Conservation (phyloP, 106 monocot genomes). For the Allium sativum region DNA sequence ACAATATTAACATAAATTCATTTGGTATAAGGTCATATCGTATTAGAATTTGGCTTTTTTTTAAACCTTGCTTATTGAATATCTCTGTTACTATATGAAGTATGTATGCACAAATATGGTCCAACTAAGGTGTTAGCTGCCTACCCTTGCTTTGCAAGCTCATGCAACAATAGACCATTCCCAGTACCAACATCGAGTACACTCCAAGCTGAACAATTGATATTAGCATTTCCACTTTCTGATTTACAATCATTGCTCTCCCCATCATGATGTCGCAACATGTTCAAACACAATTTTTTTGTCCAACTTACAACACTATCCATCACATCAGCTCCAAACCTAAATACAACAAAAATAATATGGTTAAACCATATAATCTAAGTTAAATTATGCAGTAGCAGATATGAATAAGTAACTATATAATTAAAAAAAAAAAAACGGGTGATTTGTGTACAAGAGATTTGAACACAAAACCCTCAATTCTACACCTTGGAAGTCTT, state of each 20-base stretch:
- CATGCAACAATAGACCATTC: conserved; percentile 87
- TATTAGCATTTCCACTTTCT: conserved; percentile 20
- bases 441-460: too few relatives aligned
- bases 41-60: too few relatives aligned
- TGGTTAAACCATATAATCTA: background rate
- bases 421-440: too few relatives aligned
- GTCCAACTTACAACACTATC: conserved; percentile 77
- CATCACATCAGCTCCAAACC: conserved; percentile 98
- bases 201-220: conserved; percentile 47
- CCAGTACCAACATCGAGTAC: conserved; percentile 97
- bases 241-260: conserved; percentile 17
- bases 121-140: background rate
- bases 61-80: too few relatives aligned
- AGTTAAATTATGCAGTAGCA: too few relatives aligned
- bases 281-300: conserved; percentile 53
- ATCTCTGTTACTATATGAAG: too few relatives aligned
- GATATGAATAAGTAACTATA: too few relatives aligned
- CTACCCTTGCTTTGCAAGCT: conserved; percentile 90
- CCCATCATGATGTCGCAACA: conserved; percentile 10
- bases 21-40: too few relatives aligned
- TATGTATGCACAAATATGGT: background rate
- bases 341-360: conserved; percentile 10
- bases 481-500: too few relatives aligned
- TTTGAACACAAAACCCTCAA: too few relatives aligned
- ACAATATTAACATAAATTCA: too few relatives aligned